Percentiles rank a stretch among this genome's conserved stretches.
Evolutionary conservation across 331 rosid genomes (phyloP).

Genomic region (Quercus lobata): DNA sequence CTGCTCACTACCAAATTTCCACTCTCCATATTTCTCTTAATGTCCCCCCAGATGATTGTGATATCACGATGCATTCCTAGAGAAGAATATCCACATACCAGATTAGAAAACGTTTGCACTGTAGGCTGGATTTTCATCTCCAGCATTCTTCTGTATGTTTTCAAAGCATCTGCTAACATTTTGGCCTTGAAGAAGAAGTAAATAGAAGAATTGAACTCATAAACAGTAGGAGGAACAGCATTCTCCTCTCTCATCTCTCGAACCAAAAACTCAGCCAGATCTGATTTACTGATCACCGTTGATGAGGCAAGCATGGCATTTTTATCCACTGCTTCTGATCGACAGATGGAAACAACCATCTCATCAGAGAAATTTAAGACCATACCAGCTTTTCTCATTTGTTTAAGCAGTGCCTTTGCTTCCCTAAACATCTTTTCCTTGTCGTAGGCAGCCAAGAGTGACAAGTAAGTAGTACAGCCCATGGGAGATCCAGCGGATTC

Average conservation of each 20-base stretch:
- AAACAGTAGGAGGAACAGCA: constrained; percentile 27
- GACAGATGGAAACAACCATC: constrained; percentile 24
- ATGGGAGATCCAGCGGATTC: constrained; percentile 45
- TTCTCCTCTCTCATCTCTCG: constrained; percentile 38
- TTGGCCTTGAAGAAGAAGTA: constrained; percentile 76
- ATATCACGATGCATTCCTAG: constrained; percentile 69
- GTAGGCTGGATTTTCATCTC: constrained; percentile 56
- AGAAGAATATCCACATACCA: constrained; percentile 56
- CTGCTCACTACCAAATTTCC: constrained; percentile 30
- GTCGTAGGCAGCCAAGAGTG: constrained; percentile 61
- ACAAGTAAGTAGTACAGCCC: constrained; percentile 28
- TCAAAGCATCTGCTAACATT: constrained; percentile 74
- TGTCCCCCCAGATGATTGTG: constrained; percentile 82
- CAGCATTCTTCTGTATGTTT: constrained; percentile 68
- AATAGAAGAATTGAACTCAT: constrained; percentile 65
- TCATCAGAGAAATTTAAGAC: constrained; percentile 32
- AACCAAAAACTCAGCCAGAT: constrained; percentile 42
- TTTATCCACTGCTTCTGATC: constrained; percentile 9
- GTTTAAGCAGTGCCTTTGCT: constrained; percentile 64
- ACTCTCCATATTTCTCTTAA: constrained; percentile 59
- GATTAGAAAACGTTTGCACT: constrained; percentile 45
- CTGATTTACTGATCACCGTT: constrained; percentile 17
- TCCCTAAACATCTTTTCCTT: constrained; percentile 52
- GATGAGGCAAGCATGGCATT: neutral
- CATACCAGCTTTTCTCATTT: constrained; percentile 51